Evolutionary conservation across 345 rosid genomes (phyloP).

Genomic region (Euphorbia peplus): DNA sequence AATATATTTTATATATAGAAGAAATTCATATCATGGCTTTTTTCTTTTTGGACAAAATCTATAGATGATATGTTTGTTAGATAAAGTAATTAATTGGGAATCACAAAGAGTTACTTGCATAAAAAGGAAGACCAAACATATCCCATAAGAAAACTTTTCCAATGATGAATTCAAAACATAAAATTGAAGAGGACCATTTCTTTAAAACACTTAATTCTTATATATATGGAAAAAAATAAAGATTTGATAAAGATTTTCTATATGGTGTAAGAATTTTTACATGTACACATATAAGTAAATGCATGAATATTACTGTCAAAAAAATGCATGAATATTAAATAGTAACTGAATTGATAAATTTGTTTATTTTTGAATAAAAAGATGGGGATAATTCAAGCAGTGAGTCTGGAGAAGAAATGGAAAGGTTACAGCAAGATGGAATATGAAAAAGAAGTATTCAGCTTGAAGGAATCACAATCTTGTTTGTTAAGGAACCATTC

Average conservation of each 20-base stretch:
- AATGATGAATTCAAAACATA: neutral
- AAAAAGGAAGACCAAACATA: neutral
- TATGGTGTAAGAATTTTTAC: no score
- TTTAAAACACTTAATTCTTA: neutral
- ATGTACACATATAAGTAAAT: no score
- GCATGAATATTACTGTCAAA: no score
- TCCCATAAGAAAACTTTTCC: neutral
- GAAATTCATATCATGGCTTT: neutral
- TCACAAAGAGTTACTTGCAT: neutral
- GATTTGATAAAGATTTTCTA: no score
- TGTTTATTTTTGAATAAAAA: constrained; percentile 6
- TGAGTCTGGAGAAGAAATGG: constrained; percentile 67
- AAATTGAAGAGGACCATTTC: neutral
- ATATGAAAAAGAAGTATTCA: constrained; percentile 64
- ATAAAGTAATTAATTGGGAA: no score
- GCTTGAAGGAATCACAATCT: constrained; percentile 55
- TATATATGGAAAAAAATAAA: no score
- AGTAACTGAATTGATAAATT: neutral
- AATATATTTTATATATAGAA: no score
- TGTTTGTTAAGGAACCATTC: constrained; percentile 40
- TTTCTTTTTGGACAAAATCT: neutral
- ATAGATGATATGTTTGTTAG: no score
- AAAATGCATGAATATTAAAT: no score
- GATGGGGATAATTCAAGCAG: constrained; percentile 69
- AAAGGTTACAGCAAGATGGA: constrained; percentile 54